Evolutionary conservation across 768 basidiomycete genomes (phyloP).

Genomic region (Russula griseocarnosa): DNA sequence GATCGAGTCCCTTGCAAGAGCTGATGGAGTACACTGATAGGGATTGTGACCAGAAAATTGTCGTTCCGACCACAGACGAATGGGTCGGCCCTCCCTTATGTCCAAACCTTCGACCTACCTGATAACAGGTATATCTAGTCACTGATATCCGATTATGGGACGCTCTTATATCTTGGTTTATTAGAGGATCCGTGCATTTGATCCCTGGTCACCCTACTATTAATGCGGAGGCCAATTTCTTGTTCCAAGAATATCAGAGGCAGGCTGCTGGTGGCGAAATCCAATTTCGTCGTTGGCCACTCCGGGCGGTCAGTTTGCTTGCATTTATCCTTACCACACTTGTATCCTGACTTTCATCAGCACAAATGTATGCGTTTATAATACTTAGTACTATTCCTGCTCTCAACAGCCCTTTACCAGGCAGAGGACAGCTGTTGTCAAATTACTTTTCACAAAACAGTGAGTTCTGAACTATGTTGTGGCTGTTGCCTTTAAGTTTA

Average conservation of each 20-base stretch:
- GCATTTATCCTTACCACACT: neutral
- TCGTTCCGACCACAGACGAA: conserved; percentile 16
- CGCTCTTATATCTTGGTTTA: neutral
- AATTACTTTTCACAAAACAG: conserved; percentile 87
- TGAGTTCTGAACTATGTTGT: conserved; percentile 37
- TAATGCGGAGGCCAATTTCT: conserved; percentile 46
- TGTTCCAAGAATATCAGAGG: conserved; percentile 63
- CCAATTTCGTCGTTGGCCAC: conserved; percentile 66
- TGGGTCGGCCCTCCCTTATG: conserved; percentile 31
- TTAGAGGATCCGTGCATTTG: conserved; percentile 63
- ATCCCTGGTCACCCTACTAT: conserved; percentile 39
- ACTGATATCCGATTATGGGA: neutral
- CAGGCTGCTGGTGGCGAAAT: conserved; percentile 55
- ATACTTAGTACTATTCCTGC: neutral
- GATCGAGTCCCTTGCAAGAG: too few relatives aligned
- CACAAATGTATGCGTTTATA: conserved; percentile 55
- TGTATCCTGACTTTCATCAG: conserved; percentile 37
- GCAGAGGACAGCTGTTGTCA: conserved; percentile 64
- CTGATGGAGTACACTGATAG: conserved; percentile 20
- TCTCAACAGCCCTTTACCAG: conserved; percentile 36
- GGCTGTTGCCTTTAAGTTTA: neutral
- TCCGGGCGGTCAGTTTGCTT: conserved; percentile 52
- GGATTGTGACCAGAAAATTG: conserved; percentile 21
- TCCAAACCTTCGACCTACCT: conserved; percentile 45
- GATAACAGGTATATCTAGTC: conserved; percentile 25